Evolutionary conservation across 2,329 filamentous ascomycete species (phyloP), one percentile per base, ranked within the genome.

Genomic region (Talaromyces sp.): DNA sequence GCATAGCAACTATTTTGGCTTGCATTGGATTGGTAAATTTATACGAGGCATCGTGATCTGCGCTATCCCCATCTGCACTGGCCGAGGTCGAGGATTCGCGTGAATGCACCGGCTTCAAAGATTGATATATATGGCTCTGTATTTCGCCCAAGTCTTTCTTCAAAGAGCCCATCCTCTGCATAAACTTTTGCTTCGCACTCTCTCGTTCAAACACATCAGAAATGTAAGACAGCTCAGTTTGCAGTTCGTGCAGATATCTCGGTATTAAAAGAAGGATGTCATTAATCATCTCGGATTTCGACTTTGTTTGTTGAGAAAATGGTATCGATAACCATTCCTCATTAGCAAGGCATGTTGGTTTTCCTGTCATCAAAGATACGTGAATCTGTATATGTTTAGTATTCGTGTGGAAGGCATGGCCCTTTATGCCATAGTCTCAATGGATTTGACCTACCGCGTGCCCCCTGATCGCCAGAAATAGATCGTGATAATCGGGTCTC

Each of bases 281-380:
- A 43, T 55, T 55, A 5, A 55, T 59, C 19, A 31, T 43, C 19
- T 59, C 57, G 22, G 40, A 55, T 13, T 40, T 39, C 5, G 57
- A 51, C 6, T 50, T 51, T 1, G 2, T 25, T 17, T 21, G 13
- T n/a, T 43, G 31, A 7, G 21, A 7, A 13, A 55, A 58, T 7
- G 56, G 56, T 9, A 35, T 37, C 6, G 41, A 31, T 35, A 58
- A 37, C 56, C 56, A 58, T 21, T 35, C 37, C 37, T 58, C 56
- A 22, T 54, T 25, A 25, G 33, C 39, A 31, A 58, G 50, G 37
- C 40, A 58, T 13, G 56, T 58, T 8, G 56, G 17, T 31, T 25
- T 41, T 17, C 50, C 50, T 6, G 50, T 58, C 35, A 54, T 48
- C 22, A 58, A 17, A 43, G 56, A 58, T 15, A 58, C 56, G n/a